Conservation (phyloP, 805 yeast species). For the Kodamaea kaohsiungensis region DNA sequence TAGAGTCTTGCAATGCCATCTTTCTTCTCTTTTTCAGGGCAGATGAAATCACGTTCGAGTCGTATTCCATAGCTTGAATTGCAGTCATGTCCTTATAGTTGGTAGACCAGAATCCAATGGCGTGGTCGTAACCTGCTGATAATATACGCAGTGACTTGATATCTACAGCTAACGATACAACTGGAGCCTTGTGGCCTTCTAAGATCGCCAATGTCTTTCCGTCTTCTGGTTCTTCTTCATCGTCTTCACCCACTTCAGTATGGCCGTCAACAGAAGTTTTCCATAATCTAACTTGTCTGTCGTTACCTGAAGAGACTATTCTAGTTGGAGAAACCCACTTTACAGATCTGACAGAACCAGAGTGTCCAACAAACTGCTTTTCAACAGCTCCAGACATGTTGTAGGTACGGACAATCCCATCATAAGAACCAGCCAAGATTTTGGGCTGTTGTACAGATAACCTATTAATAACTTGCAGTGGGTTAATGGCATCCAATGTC, state of each 20-base stretch:
- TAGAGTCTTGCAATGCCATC: constrained; percentile 72
- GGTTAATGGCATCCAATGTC: constrained; percentile 57
- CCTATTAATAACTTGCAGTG: constrained; percentile 15
- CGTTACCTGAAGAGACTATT: constrained; percentile 84
- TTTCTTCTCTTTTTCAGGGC: constrained; percentile 88
- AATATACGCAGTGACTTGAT: constrained; percentile 58
- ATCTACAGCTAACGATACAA: constrained; percentile 71
- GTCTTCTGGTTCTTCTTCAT: constrained; percentile 48
- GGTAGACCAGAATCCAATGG: constrained; percentile 88
- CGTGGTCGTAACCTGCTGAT: constrained; percentile 81
- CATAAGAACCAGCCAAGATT: constrained; percentile 88
- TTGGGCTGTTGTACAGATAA: constrained; percentile 41
- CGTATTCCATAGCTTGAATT: constrained; percentile 46
- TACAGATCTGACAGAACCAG: constrained; percentile 81
- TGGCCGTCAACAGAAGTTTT: constrained; percentile 53
- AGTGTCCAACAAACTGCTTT: constrained; percentile 83
- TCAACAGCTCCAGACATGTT: constrained; percentile 77
- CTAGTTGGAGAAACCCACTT: constrained; percentile 75
- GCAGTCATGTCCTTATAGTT: constrained; percentile 78
- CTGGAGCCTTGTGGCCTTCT: constrained; percentile 88
- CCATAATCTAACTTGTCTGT: constrained; percentile 88
- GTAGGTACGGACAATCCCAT: constrained; percentile 91
- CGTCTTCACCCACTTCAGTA: constrained; percentile 36
- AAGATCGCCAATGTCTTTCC: constrained; percentile 82
- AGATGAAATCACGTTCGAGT: constrained; percentile 53